Evolutionary conservation across 2,329 filamentous ascomycete species (phyloP), one percentile per base, ranked within the genome.

Genomic region (Phyllosticta capitalensis): DNA sequence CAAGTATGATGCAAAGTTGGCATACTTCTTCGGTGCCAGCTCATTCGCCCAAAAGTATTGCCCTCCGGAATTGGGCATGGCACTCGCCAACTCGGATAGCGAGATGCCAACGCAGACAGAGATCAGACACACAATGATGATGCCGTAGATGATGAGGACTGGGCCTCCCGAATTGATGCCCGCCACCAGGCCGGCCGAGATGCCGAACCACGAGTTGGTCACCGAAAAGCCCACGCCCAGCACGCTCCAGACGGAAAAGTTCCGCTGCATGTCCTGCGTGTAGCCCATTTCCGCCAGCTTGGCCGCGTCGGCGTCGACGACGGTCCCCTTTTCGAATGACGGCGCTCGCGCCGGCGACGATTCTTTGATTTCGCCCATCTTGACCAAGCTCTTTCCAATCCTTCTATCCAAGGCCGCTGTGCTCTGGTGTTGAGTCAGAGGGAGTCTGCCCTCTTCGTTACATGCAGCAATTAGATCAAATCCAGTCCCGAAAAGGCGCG

Each of bases 41-140:
- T 78, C 73, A 56, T 74, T 76, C 1, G 78, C 75, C 77, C 78
- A 80, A 63, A 78, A 79, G 64, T 80, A 81, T 65, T 80, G 76
- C 0, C 79, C 79, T 22, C 78, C 78, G 5, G 78, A 75, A 67
- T 80, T 79, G 2, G 78, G 79, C 65, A 79, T 68, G 9, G 78
- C 75, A 60, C 75, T 78, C 2, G 76, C 76, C 52, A 81, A 63
- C 63, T 81, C 78, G 12, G 74, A 76, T 50, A 79, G 65, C 12
- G 74, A 75, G 52, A 76, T 71, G 10, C 72, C 78, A 10, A 80
- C 76, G 59, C 75, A 78, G 1, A 70, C 71, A 4, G 76, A 77
- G 56, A 80, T 69, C 52, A 78, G 62, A 5, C 72, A 71, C 52
- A 79, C 74, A 62, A 78, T 70, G 20, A 79, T 74, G 65, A 79